phyloP scores from a whole-genome alignment of 352 stramenopile species.

The Globisporangium splendens region DNA sequence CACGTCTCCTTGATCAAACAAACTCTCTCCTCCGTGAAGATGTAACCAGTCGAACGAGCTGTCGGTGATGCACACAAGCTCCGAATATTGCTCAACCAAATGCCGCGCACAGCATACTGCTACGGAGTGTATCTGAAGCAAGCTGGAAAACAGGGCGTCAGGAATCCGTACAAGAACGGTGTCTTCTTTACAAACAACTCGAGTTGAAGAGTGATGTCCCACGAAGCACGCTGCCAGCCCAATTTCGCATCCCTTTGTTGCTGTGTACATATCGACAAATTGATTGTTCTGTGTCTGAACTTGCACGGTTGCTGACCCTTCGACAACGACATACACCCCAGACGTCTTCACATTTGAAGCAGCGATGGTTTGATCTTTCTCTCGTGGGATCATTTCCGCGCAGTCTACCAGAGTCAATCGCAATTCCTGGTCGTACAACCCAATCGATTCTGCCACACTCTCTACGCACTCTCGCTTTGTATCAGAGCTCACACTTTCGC shows the following conservation, averaged over 20 bases:
- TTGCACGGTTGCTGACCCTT: slow-evolving; percentile 54
- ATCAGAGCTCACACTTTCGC: slow-evolving; percentile 9
- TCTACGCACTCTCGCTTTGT: slow-evolving; percentile 26
- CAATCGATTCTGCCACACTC: slow-evolving; percentile 39
- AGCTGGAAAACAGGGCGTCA: slow-evolving; percentile 46
- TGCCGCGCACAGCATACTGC: slow-evolving; percentile 50
- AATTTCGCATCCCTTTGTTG: slow-evolving; percentile 57
- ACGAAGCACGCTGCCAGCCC: slow-evolving; percentile 68
- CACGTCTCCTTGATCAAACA: slow-evolving; percentile 74
- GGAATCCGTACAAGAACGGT: slow-evolving; percentile 53
- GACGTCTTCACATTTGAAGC: background rate
- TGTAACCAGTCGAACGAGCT: slow-evolving; percentile 84
- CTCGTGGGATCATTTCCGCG: slow-evolving; percentile 27
- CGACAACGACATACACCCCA: slow-evolving; percentile 60
- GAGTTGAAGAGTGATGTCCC: slow-evolving; percentile 36
- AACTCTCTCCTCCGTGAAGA: slow-evolving; percentile 72
- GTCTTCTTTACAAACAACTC: slow-evolving; percentile 46
- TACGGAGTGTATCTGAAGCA: slow-evolving; percentile 53
- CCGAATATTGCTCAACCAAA: slow-evolving; percentile 69
- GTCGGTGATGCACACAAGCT: slow-evolving; percentile 65
- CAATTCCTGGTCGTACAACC: slow-evolving; percentile 38
- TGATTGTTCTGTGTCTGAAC: slow-evolving; percentile 32
- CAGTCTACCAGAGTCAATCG: slow-evolving; percentile 27
- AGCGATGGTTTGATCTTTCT: slow-evolving; percentile 24
- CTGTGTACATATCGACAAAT: slow-evolving; percentile 48